Base-by-base conservation (phyloP, 2,329 filamentous ascomycete genomes). In the Aspergillus caelatus region DNA sequence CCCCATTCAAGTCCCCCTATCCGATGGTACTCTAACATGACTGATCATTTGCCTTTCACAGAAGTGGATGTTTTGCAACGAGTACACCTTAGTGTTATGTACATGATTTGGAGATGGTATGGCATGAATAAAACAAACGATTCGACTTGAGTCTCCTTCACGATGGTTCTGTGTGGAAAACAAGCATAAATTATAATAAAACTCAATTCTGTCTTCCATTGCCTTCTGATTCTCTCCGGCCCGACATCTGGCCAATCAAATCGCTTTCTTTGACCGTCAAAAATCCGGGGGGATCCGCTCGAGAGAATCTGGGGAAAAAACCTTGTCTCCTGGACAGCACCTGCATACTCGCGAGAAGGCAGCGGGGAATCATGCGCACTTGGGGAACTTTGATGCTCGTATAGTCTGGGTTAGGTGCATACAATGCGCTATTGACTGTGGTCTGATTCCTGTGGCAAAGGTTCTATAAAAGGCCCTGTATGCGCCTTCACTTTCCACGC, bases 181-280 rank as follows among this genome's bases (percentile, higher is more conserved):
- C 43, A 46, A 23, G n/a, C n/a, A 23, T 23, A 14, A 23, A 12
- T 14, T 23, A 12, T 11, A 12, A 12, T 21, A 6, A 4, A 46
- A 46, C n/a, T 23, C 43, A 46, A 46, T 46, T 46, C 43, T 26
- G 26, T 4, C 26, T 46, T 46, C 43, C n/a, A 21, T 23, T 46
- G 4, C 43, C 43, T 46, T 46, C n/a, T 23, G 9, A 23, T 46
- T 46, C n/a, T 53, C 23, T 12, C 28, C 58, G 58, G 58, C 28
- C 58, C 58, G 58, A 57, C 52, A 50, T 61, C 9, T 21, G 11
- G 8, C 58, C 58, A 48, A 61, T 50, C 43, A 46, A 2, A 46
- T 2, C n/a, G 1, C 1, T 14, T 3, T 5, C 8, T 46, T 46
- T 14, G 43, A n/a, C 43, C 43, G 43, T 23, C 43, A 23, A 46